Conservation (phyloP, 345 rosid species). For the Salix dunnii region DNA sequence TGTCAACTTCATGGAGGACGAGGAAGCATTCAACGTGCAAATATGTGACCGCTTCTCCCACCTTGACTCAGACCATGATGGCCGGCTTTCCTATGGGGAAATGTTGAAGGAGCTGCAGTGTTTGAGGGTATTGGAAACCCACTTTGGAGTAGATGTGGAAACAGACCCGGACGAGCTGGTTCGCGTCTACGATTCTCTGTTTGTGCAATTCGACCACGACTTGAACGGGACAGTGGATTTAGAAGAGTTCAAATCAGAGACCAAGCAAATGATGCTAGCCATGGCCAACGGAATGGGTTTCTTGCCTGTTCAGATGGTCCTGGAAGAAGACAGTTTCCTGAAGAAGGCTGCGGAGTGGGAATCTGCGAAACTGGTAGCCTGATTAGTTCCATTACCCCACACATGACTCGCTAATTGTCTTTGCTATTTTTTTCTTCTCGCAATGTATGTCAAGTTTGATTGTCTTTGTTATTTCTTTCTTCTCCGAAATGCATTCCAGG, state of each 20-base stretch:
- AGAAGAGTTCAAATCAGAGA: constrained; percentile 49
- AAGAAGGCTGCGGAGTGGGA: constrained; percentile 47
- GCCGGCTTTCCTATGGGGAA: constrained; percentile 41
- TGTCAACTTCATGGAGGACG: constrained; percentile 39
- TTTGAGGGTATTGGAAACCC: constrained; percentile 40
- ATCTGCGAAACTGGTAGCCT: constrained; percentile 15
- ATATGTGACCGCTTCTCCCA: constrained; percentile 19
- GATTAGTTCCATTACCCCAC: not conserved
- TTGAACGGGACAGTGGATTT: constrained; percentile 34
- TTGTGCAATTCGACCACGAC: constrained; percentile 40
- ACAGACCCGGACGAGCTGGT: constrained; percentile 25
- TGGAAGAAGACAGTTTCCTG: constrained; percentile 46
- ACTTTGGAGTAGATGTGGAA: constrained; percentile 33
- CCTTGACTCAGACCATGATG: constrained; percentile 37
- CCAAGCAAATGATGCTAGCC: constrained; percentile 41
- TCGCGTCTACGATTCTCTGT: constrained; percentile 27
- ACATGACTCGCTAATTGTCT: not conserved
- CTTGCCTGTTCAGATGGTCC: constrained; percentile 47
- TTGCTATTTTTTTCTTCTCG: not conserved
- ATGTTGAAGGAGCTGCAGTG: constrained; percentile 41
- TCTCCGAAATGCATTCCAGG: too few relatives aligned
- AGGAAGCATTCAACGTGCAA: constrained; percentile 35
- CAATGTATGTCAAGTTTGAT: not conserved
- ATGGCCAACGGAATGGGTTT: constrained; percentile 48
- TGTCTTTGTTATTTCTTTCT: too few relatives aligned